phyloP scores from a whole-genome alignment of 2,329 filamentous ascomycete genomes.

The Neophaeococcomyces aloes region DNA sequence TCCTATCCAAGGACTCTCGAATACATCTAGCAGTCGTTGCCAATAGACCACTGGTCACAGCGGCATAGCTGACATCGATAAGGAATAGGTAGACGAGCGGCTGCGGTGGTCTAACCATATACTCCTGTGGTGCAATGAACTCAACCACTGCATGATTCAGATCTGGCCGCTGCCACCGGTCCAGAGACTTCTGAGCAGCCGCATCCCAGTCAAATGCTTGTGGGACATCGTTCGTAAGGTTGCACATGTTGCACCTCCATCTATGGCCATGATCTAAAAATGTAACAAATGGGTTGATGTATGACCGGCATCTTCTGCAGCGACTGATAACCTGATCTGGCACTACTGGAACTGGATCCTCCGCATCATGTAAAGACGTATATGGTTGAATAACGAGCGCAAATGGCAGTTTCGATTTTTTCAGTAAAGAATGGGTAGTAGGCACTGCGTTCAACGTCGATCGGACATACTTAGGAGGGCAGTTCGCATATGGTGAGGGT shows the following conservation, averaged over 20 bases:
- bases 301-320: conserved; percentile 88
- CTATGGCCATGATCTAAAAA: conserved; percentile 95
- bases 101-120: conserved; percentile 96
- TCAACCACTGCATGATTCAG: conserved; percentile 95
- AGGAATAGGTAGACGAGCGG: conserved; percentile 92
- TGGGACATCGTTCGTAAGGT: conserved; percentile 96
- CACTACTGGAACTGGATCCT: conserved; percentile 82
- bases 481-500: conserved; percentile 82
- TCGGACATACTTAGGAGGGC: conserved; percentile 83
- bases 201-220: conserved; percentile 99
- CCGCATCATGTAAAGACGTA: conserved; percentile 79
- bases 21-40: conserved; percentile 90
- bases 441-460: conserved; percentile 92
- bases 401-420: conserved; percentile 93
- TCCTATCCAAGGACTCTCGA: conserved; percentile 84
- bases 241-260: conserved; percentile 99
- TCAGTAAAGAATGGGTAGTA: conserved; percentile 81
- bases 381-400: conserved; percentile 95
- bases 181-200: conserved; percentile 76
- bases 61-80: conserved; percentile 85
- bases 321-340: conserved; percentile 96
- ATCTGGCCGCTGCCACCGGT: conserved; percentile 84
- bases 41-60: conserved; percentile 79
- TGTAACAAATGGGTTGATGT: conserved; percentile 94
- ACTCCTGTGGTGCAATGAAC: conserved; percentile 95